Percentiles rank a stretch among this genome's conserved stretches.
Conservation (phyloP, 257 asterid genomes). For the Solanum verrucosum region DNA sequence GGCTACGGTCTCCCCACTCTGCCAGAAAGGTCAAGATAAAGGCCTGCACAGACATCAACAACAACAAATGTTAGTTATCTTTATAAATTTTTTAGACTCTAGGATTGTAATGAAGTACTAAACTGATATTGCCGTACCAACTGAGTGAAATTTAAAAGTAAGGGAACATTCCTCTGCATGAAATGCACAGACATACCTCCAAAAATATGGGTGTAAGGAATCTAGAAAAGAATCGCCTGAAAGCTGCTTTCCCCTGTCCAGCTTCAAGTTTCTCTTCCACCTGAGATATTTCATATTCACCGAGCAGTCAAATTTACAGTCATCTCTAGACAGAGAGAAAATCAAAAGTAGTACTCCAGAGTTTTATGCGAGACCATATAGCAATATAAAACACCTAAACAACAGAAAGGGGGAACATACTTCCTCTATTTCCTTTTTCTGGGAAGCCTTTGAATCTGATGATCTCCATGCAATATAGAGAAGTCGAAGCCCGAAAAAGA, state of each 20-base stretch:
- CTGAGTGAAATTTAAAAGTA: not conserved
- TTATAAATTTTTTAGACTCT: not conserved
- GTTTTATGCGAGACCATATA: not conserved
- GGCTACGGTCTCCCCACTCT: conserved; percentile 99
- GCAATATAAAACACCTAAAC: not conserved
- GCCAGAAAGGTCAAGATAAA: conserved; percentile 91
- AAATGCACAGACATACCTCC: conserved; percentile 41
- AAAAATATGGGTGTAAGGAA: conserved; percentile 80
- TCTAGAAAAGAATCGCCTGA: conserved; percentile 71
- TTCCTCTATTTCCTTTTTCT: conserved; percentile 90
- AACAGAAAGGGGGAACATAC: conserved; percentile 26
- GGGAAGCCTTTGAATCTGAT: conserved; percentile 78
- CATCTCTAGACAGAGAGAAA: not conserved
- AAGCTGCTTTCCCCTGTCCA: conserved; percentile 72
- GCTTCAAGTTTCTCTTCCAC: conserved; percentile 85
- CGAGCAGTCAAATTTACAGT: not conserved
- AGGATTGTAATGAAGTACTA: not conserved
- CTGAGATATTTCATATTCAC: conserved; percentile 20
- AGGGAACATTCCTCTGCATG: not conserved
- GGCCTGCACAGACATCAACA: conserved; percentile 42
- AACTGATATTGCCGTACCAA: not conserved
- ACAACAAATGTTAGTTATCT: not conserved
- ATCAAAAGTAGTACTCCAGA: not conserved
- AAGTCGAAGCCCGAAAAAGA: conserved; percentile 84
- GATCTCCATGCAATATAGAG: conserved; percentile 89